Percentiles rank a stretch among this genome's conserved stretches.
Conservation (phyloP, 495 filamentous ascomycete genomes). For the Aspergillus kassunensis region DNA sequence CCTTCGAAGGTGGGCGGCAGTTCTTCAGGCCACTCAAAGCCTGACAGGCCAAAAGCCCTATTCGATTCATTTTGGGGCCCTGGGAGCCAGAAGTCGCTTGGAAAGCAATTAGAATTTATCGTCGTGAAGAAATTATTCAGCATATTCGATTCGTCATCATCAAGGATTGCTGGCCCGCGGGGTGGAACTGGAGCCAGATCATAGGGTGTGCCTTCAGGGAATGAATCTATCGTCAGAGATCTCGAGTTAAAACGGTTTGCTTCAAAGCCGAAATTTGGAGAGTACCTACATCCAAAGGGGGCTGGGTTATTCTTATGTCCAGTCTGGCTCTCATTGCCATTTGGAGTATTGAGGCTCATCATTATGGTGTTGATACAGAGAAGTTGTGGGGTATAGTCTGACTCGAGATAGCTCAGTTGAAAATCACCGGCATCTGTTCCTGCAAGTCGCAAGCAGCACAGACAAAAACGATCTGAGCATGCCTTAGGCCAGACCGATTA, state of each 20-base stretch:
- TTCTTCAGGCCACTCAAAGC: conserved; percentile 51
- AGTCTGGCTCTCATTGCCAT: conserved; percentile 25
- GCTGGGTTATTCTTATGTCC: conserved; percentile 32
- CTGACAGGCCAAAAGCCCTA: conserved; percentile 41
- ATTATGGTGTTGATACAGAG: background rate
- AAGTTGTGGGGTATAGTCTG: background rate
- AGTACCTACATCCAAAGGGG: conserved; percentile 60
- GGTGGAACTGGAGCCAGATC: conserved; percentile 55
- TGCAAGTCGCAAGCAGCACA: conserved; percentile 25
- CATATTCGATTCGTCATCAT: conserved; percentile 57
- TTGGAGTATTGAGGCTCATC: conserved; percentile 32
- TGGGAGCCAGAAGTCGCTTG: conserved; percentile 45
- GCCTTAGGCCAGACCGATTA: conserved; percentile 21
- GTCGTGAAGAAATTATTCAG: conserved; percentile 61
- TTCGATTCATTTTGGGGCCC: conserved; percentile 41
- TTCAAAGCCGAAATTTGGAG: background rate
- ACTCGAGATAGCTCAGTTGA: background rate
- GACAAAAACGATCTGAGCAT: conserved; percentile 28
- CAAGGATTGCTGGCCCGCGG: conserved; percentile 56
- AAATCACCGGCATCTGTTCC: conserved; percentile 19
- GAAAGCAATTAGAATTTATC: conserved; percentile 52
- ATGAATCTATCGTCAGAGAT: conserved; percentile 32
- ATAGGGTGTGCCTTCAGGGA: conserved; percentile 50
- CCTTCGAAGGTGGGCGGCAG: conserved; percentile 59
- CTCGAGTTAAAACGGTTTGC: conserved; percentile 17